phyloP scores from a whole-genome alignment of 805 yeast species.

The Candida pseudoglaebosa region DNA sequence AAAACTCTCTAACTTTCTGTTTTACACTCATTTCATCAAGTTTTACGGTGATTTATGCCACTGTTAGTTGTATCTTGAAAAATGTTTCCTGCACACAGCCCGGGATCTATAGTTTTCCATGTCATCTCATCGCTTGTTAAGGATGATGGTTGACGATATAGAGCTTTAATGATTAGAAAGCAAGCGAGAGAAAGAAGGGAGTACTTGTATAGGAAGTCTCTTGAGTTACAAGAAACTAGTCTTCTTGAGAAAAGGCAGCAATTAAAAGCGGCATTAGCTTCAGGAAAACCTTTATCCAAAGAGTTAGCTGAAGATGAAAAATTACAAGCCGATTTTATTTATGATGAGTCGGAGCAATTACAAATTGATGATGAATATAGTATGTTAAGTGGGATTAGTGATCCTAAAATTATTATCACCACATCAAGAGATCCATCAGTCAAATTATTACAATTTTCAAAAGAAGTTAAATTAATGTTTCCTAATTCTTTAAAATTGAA shows the following conservation, averaged over 20 bases:
- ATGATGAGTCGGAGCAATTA: conserved; percentile 72
- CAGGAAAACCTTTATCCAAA: conserved; percentile 85
- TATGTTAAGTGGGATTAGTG: conserved; percentile 79
- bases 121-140: conserved; percentile 5
- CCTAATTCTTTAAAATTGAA: conserved; percentile 87
- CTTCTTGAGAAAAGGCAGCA: conserved; percentile 83
- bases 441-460: conserved; percentile 82
- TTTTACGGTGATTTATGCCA: too few relatives aligned
- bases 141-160: background rate
- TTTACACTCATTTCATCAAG: too few relatives aligned
- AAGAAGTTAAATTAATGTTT: conserved; percentile 83
- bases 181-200: conserved; percentile 97
- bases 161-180: conserved; percentile 67
- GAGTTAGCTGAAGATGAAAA: conserved; percentile 86
- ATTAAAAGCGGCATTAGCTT: conserved; percentile 80
- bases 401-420: conserved; percentile 88
- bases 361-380: conserved; percentile 90
- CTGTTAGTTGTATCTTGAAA: too few relatives aligned
- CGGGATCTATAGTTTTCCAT: conserved; percentile 3
- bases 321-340: conserved; percentile 76
- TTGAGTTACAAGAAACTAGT: conserved; percentile 85
- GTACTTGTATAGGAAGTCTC: conserved; percentile 82
- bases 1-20: too few relatives aligned
- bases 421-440: conserved; percentile 91
- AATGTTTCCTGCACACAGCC: too few relatives aligned